Conservation (phyloP, 805 yeast genomes). For the Candida manassasensis region DNA sequence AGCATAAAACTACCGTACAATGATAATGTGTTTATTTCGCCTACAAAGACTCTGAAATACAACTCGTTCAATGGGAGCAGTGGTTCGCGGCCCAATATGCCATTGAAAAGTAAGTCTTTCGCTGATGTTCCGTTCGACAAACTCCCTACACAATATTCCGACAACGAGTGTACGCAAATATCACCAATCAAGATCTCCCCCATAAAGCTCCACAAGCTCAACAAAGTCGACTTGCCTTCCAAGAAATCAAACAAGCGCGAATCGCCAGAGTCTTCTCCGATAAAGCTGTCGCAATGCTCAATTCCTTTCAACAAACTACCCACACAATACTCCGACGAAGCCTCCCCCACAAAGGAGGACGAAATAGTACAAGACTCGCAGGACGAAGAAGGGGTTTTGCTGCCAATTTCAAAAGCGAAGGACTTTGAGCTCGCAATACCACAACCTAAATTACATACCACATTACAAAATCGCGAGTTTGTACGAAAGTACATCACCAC, state of each 20-base stretch:
- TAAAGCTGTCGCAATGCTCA: neutral
- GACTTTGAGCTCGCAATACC: constrained; percentile 4
- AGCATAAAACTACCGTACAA: neutral
- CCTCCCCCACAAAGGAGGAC: constrained; percentile 1
- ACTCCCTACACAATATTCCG: constrained; percentile 25
- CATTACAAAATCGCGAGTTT: constrained; percentile 30
- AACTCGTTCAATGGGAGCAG: constrained; percentile 1
- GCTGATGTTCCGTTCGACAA: constrained; percentile 14
- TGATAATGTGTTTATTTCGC: neutral
- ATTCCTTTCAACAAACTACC: constrained; percentile 17
- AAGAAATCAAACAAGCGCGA: neutral
- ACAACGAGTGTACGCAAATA: constrained; percentile 12
- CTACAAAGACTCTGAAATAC: neutral
- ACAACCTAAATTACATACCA: constrained; percentile 16
- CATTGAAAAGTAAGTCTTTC: constrained; percentile 4
- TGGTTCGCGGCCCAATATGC: constrained; percentile 2
- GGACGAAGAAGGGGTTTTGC: constrained; percentile 11
- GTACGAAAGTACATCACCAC: constrained; percentile 20
- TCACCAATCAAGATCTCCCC: constrained; percentile 12
- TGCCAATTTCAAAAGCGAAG: constrained; percentile 4
- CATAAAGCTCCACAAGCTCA: constrained; percentile 1
- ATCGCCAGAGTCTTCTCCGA: neutral
- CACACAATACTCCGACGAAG: constrained; percentile 21
- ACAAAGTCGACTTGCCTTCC: neutral
- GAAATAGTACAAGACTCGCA: constrained; percentile 15